Evolutionary conservation across 768 basidiomycete genomes (phyloP).

Genomic region (Sporobolomyces pararoseus): DNA sequence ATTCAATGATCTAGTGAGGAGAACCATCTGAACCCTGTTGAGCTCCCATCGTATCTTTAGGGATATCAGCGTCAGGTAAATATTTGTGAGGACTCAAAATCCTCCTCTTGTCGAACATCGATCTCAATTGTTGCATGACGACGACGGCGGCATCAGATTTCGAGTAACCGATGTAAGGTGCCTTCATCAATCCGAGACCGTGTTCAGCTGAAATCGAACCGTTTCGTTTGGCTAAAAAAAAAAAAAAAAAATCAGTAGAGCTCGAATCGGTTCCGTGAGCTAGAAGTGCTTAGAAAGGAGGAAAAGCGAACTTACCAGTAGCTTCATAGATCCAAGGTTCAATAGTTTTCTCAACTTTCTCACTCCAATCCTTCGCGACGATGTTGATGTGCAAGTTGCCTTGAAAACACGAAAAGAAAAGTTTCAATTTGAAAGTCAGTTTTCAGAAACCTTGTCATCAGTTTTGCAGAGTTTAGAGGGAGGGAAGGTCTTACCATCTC

Average conservation of each 20-base stretch:
- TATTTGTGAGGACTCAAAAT: slow-evolving; percentile 73
- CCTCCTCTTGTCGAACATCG: slow-evolving; percentile 78
- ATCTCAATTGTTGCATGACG: slow-evolving; percentile 85
- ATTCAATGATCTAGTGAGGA: background rate
- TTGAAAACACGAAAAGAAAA: background rate
- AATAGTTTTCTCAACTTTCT: slow-evolving; percentile 76
- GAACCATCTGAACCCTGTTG: slow-evolving; percentile 4
- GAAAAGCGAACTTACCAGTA: slow-evolving; percentile 56
- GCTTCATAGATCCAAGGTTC: slow-evolving; percentile 90
- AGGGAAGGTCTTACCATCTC: slow-evolving; percentile 68
- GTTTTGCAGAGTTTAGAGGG: background rate
- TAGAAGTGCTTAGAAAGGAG: background rate
- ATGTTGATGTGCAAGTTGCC: slow-evolving; percentile 93
- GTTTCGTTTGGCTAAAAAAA: slow-evolving; percentile 53
- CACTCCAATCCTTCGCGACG: slow-evolving; percentile 72
- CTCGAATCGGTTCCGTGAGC: no score
- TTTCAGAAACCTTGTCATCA: background rate
- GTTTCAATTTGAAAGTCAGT: no score
- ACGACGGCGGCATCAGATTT: slow-evolving; percentile 74
- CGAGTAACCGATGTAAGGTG: slow-evolving; percentile 79
- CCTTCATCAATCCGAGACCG: slow-evolving; percentile 94
- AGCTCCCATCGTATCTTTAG: slow-evolving; percentile 17
- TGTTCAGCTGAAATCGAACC: slow-evolving; percentile 97
- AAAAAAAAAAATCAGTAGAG: background rate
- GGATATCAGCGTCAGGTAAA: slow-evolving; percentile 10